Conservation (phyloP, 2,329 filamentous ascomycete genomes). For the Xylariaceae sp. region DNA sequence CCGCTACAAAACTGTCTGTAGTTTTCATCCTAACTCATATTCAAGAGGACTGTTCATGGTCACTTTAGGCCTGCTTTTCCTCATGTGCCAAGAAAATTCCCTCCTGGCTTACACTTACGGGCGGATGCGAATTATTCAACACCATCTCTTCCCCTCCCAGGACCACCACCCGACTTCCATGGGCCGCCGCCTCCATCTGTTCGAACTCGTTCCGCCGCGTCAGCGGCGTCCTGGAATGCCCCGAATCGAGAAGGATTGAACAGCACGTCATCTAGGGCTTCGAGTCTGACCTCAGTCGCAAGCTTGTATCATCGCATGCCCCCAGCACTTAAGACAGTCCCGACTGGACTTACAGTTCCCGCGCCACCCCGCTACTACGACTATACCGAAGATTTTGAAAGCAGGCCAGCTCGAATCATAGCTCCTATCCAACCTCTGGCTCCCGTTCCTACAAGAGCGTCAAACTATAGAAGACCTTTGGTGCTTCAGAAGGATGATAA, state of each 20-base stretch:
- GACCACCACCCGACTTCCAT: constrained; percentile 15
- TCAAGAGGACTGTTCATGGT: constrained; percentile 41
- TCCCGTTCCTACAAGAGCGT: constrained; percentile 15
- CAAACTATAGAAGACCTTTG: constrained; percentile 15
- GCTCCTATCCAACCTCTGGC: constrained; percentile 16
- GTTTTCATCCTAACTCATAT: background rate
- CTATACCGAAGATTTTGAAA: constrained; percentile 48
- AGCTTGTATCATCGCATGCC: constrained; percentile 39
- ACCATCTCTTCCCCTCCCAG: constrained; percentile 31
- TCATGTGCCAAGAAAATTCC: constrained; percentile 31
- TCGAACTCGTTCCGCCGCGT: constrained; percentile 33
- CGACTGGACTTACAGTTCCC: constrained; percentile 16
- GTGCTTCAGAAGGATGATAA: constrained; percentile 22
- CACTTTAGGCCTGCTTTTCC: constrained; percentile 36
- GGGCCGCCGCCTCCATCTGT: constrained; percentile 15
- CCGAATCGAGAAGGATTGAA: constrained; percentile 29
- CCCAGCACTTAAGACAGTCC: constrained; percentile 20
- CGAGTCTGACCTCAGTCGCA: constrained; percentile 46
- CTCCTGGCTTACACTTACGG: constrained; percentile 35
- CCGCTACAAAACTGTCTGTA: background rate
- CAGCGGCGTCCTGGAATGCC: constrained; percentile 25
- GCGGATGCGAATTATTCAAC: constrained; percentile 37
- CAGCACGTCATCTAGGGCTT: constrained; percentile 37
- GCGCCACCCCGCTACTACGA: constrained; percentile 43
- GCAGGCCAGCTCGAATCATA: constrained; percentile 13